Evolutionary conservation across 1,284 basidiomycete species (phyloP).

Genomic region (Apiotrichum gamsii): DNA sequence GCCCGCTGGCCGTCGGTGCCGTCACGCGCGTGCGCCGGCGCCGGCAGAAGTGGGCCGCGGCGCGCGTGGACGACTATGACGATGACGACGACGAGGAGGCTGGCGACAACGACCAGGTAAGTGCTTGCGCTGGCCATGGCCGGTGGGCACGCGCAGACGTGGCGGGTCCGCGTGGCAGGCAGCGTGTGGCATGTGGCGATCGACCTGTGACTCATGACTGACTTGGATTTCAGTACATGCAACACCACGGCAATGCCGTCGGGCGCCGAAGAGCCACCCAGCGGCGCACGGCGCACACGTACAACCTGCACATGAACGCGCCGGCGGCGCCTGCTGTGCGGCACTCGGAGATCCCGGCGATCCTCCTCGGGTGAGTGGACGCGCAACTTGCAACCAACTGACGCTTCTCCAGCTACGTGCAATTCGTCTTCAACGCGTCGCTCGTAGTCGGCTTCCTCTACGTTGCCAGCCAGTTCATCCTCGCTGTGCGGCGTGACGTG

Average conservation of each 20-base stretch:
- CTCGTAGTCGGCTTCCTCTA: slow-evolving; percentile 80
- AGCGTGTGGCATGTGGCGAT: too few species aligned
- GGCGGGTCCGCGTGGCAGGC: too few species aligned
- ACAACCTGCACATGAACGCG: slow-evolving; percentile 38
- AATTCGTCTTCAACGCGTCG: slow-evolving; percentile 90
- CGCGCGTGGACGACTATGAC: slow-evolving; percentile 19
- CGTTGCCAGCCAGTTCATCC: slow-evolving; percentile 73
- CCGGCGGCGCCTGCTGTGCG: slow-evolving; percentile 33
- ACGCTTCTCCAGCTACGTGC: slow-evolving; percentile 69
- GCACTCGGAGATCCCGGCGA: slow-evolving; percentile 48
- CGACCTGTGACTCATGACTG: too few species aligned
- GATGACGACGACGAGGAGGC: slow-evolving; percentile 15
- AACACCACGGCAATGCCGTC: not conserved
- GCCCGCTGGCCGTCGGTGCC: slow-evolving; percentile 56
- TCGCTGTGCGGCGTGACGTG: slow-evolving; percentile 85
- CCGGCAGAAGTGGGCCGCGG: slow-evolving; percentile 51
- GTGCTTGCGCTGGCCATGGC: too few species aligned
- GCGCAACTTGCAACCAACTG: slow-evolving; percentile 6
- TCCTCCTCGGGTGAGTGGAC: slow-evolving; percentile 66
- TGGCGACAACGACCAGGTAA: too few species aligned
- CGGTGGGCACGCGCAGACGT: not conserved
- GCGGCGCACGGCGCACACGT: slow-evolving; percentile 26
- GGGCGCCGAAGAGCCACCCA: too few species aligned
- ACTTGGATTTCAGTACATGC: too few species aligned
- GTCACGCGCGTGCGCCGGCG: slow-evolving; percentile 62